A percentile compares a stretch with the other conserved stretches of the same genome.
These are phyloP conservation scores for Ceriops zippeliana DNA, from an alignment of 345 rosid genomes.

Conservation along the genomic window DNA sequence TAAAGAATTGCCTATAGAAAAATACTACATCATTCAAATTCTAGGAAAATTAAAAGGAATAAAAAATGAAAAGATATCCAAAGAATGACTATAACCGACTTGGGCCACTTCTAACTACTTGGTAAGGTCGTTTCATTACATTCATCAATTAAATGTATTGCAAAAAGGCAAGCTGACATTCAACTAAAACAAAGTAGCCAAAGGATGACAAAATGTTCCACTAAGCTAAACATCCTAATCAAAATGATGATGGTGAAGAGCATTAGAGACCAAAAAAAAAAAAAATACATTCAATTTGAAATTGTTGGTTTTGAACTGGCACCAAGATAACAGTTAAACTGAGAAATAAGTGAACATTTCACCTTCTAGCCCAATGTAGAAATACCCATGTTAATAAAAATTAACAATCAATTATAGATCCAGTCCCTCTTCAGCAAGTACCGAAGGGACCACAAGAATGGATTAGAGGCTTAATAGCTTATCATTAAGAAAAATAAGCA, in stretches of 20 bases:
- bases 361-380: no score
- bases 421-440: no score
- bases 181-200: neutral
- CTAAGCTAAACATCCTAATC: neutral
- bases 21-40: conserved; percentile 1
- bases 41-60: neutral
- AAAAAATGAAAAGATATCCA: neutral
- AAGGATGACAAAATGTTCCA: neutral
- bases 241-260: neutral
- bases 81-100: no score
- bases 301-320: neutral
- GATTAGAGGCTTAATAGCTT: no score
- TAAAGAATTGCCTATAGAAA: conserved; percentile 6
- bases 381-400: no score
- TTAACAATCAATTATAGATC: neutral
- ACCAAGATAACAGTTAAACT: neutral
- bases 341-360: neutral
- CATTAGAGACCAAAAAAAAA: neutral
- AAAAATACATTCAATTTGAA: neutral
- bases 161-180: neutral
- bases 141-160: neutral
- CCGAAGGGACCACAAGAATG: no score
- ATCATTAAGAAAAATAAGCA: neutral
- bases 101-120: no score
- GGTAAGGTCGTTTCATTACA: neutral